Evolutionary conservation across 495 filamentous ascomycete genomes (phyloP), one percentile per base, ranked within the genome.

Genomic region (Podospora comata): DNA sequence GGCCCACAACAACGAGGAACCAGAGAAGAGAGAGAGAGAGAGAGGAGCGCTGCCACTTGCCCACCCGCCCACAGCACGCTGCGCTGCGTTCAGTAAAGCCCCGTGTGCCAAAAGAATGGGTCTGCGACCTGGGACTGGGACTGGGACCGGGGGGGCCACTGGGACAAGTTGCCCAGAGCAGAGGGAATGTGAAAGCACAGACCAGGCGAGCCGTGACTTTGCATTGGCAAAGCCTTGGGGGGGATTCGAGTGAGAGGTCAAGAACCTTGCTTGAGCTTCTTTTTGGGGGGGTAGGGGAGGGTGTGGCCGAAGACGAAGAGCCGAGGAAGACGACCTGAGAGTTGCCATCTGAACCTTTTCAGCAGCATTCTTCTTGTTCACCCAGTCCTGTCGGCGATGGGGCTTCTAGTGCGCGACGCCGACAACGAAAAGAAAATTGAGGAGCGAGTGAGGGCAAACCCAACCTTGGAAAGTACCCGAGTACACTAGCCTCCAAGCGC

Each of bases 1-100:
- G 70, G 69, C 72, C 72, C 73, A 74, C 74, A 68, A 53, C 68
- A 69, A 69, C 60, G 65, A 72, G 56, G 57, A 68, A 67, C 63
- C 20, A 23, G 20, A 23, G 20, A 23, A 23, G 20, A 23, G 20
- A 66, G 69, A 54, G 55, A 67, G 69, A 64, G 61, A 54, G 67
- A 70, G 67, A 65, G 48, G 44, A 60, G 70, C 56, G 67, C 61
- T 61, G 63, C 59, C 65, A 55, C n/a, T 26, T 58, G 55, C 55
- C n/a, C 26, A 16, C 27, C 61, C 26, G 30, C 27, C 61, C n/a
- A n/a, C 32, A 20, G 28, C 27, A 32, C 59, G 27, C 67, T 64
- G 65, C 60, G 65, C 62, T 70, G 63, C 63, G 65, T 67, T 64
- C 66, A 66, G 71, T 60, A 65, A 62, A 65, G 61, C 28, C 39